Conservation (phyloP, 495 filamentous ascomycete genomes). For the Penicillium flavigenum region DNA sequence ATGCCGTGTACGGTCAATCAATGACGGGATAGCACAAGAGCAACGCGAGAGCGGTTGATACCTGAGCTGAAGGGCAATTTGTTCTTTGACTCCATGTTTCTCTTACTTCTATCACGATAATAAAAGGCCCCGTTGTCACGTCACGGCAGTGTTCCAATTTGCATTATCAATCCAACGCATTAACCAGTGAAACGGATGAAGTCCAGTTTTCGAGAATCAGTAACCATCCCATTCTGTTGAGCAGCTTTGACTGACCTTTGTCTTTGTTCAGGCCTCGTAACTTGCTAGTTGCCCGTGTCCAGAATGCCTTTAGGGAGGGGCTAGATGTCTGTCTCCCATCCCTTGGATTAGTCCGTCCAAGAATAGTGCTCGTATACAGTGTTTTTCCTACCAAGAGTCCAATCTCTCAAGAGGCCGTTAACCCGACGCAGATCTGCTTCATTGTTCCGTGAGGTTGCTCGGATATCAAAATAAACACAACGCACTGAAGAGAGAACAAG, state of each 20-base stretch:
- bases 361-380: too few relatives aligned
- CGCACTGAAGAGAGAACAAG: too few relatives aligned
- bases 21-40: slow-evolving; percentile 19
- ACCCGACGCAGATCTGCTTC: too few relatives aligned
- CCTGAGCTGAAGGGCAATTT: slow-evolving; percentile 13
- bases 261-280: neutral
- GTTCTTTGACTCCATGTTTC: slow-evolving; percentile 23
- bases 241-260: neutral
- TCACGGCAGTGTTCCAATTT: slow-evolving; percentile 44
- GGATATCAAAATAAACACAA: too few relatives aligned
- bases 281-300: neutral
- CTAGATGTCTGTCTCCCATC: too few relatives aligned
- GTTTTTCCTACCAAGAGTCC: too few relatives aligned
- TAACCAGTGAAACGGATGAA: neutral
- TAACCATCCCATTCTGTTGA: neutral
- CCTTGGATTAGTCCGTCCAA: too few relatives aligned
- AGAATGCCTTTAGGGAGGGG: neutral
- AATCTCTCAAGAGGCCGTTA: too few relatives aligned
- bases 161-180: neutral
- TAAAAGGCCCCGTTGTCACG: slow-evolving; percentile 30
- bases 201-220: neutral
- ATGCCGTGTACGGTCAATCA: slow-evolving; percentile 26
- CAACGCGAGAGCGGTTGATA: slow-evolving; percentile 20
- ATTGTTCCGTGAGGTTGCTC: too few relatives aligned
- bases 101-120: slow-evolving; percentile 33